Evolutionary conservation across 805 yeast species (phyloP).

Genomic region (Metschnikowia aberdeeniae): DNA sequence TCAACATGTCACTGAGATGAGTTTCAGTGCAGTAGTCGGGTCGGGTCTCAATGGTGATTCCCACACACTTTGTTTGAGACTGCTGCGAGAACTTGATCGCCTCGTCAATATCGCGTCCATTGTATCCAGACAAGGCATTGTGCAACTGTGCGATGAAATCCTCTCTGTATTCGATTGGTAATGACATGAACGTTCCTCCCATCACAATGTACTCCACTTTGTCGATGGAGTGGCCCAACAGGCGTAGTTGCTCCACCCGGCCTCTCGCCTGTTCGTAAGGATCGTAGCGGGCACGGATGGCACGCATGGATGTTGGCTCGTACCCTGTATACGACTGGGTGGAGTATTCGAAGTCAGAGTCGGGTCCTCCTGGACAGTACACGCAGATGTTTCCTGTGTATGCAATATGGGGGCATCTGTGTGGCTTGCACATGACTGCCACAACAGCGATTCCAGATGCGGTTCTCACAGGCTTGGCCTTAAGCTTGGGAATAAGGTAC

Average conservation of each 20-base stretch:
- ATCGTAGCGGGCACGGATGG: slow-evolving; percentile 97
- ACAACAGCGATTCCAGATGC: slow-evolving; percentile 99
- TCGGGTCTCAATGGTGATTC: slow-evolving; percentile 96
- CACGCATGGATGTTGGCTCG: slow-evolving; percentile 98
- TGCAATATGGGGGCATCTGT: slow-evolving; percentile 98
- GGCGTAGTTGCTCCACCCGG: slow-evolving; percentile 91
- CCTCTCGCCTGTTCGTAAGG: slow-evolving; percentile 99
- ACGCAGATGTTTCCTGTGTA: slow-evolving; percentile 98
- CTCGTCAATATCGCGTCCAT: slow-evolving; percentile 83
- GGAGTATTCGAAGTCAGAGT: slow-evolving; percentile 94
- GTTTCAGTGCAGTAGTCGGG: slow-evolving; percentile 98
- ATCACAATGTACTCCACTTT: slow-evolving; percentile 96
- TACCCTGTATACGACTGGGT: slow-evolving; percentile 98
- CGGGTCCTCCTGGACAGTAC: slow-evolving; percentile 99
- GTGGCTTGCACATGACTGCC: slow-evolving; percentile 99
- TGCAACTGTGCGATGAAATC: slow-evolving; percentile 84
- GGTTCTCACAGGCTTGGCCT: slow-evolving; percentile 98
- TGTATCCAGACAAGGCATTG: slow-evolving; percentile 91
- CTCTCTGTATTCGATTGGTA: slow-evolving; percentile 87
- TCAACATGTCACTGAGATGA: slow-evolving; percentile 91
- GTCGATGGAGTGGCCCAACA: slow-evolving; percentile 92
- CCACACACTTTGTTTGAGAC: slow-evolving; percentile 94
- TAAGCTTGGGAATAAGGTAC: slow-evolving; percentile 83
- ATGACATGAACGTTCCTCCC: slow-evolving; percentile 99
- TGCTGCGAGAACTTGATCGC: slow-evolving; percentile 90